These are phyloP conservation scores for Aspergillus ruber DNA, from an alignment of 2,329 filamentous ascomycete genomes.

Conservation along the genomic window DNA sequence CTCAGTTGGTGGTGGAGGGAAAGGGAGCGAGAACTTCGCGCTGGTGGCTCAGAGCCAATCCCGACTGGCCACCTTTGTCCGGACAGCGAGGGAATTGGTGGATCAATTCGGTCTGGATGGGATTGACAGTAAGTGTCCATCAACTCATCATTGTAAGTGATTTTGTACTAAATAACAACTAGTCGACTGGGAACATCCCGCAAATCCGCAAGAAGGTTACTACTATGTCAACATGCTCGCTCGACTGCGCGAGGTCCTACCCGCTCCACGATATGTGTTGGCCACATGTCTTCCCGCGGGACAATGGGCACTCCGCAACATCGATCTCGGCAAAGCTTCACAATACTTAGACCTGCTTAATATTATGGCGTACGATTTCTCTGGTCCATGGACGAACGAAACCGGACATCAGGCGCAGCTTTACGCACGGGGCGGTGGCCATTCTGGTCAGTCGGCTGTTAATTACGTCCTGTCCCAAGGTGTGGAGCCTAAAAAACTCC, in stretches of 20 bases:
- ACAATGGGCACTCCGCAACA: constrained; percentile 59
- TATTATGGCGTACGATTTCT: constrained; percentile 75
- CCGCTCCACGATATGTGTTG: constrained; percentile 61
- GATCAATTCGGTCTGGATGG: constrained; percentile 66
- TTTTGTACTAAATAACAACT: not conserved
- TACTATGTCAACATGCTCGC: constrained; percentile 66
- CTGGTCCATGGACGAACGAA: constrained; percentile 60
- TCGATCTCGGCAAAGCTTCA: constrained; percentile 59
- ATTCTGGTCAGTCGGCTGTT: constrained; percentile 55
- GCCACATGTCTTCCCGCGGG: constrained; percentile 67
- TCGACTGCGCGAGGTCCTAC: constrained; percentile 60
- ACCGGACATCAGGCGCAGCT: constrained; percentile 73
- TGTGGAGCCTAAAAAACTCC: constrained; percentile 64
- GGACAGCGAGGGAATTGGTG: constrained; percentile 60
- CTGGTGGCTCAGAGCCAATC: constrained; percentile 56
- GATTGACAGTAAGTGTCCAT: constrained; percentile 60
- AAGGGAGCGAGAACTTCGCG: constrained; percentile 61
- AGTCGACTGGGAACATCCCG: constrained; percentile 80
- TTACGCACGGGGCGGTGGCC: constrained; percentile 48
- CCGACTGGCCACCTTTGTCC: constrained; percentile 62
- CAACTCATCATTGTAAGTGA: not conserved
- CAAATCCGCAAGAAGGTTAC: constrained; percentile 57
- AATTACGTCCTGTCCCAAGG: constrained; percentile 59
- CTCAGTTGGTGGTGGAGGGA: constrained; percentile 64
- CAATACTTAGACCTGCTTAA: constrained; percentile 69